Percentiles rank a stretch among this genome's conserved stretches.
These are phyloP conservation scores for Kluyveromyces lactis DNA, from an alignment of 805 yeast genomes.

Conservation along the genomic window DNA sequence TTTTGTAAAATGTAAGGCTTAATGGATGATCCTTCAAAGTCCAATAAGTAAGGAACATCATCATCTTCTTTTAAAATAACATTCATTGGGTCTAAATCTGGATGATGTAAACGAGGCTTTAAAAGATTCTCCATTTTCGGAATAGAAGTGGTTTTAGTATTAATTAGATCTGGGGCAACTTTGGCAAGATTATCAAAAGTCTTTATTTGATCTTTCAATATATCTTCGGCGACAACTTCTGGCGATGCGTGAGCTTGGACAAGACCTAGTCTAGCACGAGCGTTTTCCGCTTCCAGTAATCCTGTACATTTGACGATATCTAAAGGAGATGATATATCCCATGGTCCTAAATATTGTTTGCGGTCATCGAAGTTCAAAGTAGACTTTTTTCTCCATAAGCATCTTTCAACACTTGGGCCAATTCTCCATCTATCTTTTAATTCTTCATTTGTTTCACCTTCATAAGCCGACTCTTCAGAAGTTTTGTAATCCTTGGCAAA, in stretches of 20 bases:
- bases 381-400: slow-evolving; percentile 62
- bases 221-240: slow-evolving; percentile 35
- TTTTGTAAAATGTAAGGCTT: slow-evolving; percentile 75
- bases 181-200: slow-evolving; percentile 53
- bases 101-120: slow-evolving; percentile 64
- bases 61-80: slow-evolving; percentile 44
- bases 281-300: slow-evolving; percentile 54
- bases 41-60: slow-evolving; percentile 48
- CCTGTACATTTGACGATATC: slow-evolving; percentile 61
- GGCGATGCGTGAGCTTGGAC: slow-evolving; percentile 46
- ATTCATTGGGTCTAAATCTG: slow-evolving; percentile 90
- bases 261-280: slow-evolving; percentile 44
- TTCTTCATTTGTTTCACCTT: slow-evolving; percentile 46
- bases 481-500: slow-evolving; percentile 60
- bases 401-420: slow-evolving; percentile 82
- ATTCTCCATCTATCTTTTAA: slow-evolving; percentile 71
- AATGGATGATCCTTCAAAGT: slow-evolving; percentile 72
- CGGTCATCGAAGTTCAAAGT: slow-evolving; percentile 43
- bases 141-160: slow-evolving; percentile 43
- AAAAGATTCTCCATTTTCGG: slow-evolving; percentile 57
- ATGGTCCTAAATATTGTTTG: slow-evolving; percentile 64
- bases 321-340: slow-evolving; percentile 47
- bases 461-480: slow-evolving; percentile 37
- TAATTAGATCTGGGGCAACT: slow-evolving; percentile 51
- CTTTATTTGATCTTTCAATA: slow-evolving; percentile 42